phyloP scores from a whole-genome alignment of 495 filamentous ascomycete species.

The Xylaria telfairii region DNA sequence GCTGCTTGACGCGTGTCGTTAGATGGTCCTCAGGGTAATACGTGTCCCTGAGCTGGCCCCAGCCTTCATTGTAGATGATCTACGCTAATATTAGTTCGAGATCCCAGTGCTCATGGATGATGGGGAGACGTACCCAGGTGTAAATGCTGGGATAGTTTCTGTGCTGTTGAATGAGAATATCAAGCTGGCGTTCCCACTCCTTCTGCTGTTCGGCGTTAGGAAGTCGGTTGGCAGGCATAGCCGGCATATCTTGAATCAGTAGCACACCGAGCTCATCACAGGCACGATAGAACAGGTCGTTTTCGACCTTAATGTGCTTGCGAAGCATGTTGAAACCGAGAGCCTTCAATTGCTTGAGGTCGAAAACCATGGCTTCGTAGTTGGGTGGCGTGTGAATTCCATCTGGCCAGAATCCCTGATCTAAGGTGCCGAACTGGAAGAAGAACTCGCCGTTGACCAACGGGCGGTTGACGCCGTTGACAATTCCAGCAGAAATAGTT shows the following conservation, averaged over 20 bases:
- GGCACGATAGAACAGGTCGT: conserved; percentile 68
- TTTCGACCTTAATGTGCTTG: conserved; percentile 76
- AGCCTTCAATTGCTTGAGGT: conserved; percentile 64
- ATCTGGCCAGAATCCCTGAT: conserved; percentile 75
- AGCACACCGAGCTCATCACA: conserved; percentile 68
- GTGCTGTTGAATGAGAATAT: conserved; percentile 64
- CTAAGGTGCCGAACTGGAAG: conserved; percentile 70
- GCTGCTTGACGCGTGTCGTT: conserved; percentile 55
- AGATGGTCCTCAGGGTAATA: conserved; percentile 61
- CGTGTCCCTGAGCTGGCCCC: conserved; percentile 60
- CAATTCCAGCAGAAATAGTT: conserved; percentile 57
- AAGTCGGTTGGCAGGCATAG: conserved; percentile 49
- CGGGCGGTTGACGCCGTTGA: conserved; percentile 65
- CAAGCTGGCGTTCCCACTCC: conserved; percentile 68
- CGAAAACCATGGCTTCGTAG: conserved; percentile 68
- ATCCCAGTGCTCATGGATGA: neutral
- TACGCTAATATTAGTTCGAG: conserved; percentile 32
- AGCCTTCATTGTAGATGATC: conserved; percentile 76
- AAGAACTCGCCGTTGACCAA: conserved; percentile 68
- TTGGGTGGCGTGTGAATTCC: conserved; percentile 67
- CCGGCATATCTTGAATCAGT: conserved; percentile 73
- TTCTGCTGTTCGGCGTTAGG: conserved; percentile 58
- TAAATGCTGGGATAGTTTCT: conserved; percentile 68
- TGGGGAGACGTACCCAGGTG: conserved; percentile 43
- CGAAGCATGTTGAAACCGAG: conserved; percentile 72